phyloP scores from a whole-genome alignment of 23 red algal genomes.

The Chondrus crispus region DNA sequence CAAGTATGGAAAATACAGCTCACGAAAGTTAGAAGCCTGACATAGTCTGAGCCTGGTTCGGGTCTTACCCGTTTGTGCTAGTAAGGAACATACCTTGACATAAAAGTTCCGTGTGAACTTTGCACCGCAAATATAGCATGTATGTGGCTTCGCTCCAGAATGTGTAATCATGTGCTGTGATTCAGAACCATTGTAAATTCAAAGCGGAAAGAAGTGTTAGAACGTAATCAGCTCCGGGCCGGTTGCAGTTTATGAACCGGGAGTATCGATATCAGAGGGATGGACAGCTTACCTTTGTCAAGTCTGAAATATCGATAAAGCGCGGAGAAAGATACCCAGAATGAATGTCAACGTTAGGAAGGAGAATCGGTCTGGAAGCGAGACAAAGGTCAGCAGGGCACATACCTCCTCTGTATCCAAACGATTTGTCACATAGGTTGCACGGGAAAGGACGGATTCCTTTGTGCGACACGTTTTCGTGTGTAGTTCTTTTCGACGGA shows the following conservation, averaged over 20 bases:
- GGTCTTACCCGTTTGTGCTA: background rate
- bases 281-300: slow-evolving; percentile 33
- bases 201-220: background rate
- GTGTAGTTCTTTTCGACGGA: slow-evolving; percentile 39
- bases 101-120: slow-evolving; percentile 49
- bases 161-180: slow-evolving; percentile 31
- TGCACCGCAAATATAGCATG: slow-evolving; percentile 41
- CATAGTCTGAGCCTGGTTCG: background rate
- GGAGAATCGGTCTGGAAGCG: background rate
- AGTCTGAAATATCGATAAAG: background rate
- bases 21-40: background rate
- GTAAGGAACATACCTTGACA: slow-evolving; percentile 13
- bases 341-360: no score
- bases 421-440: slow-evolving; percentile 23
- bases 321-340: background rate
- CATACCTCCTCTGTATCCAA: slow-evolving; percentile 55
- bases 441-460: slow-evolving; percentile 31
- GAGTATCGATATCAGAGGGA: no score
- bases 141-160: slow-evolving; percentile 31
- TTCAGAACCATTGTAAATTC: background rate
- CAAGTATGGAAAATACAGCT: background rate
- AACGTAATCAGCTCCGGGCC: background rate
- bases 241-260: background rate
- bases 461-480: slow-evolving; percentile 23
- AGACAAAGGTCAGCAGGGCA: background rate